Evolutionary conservation across 495 filamentous ascomycete species (phyloP).

Genomic region (Hapsidospora chrysogenum): DNA sequence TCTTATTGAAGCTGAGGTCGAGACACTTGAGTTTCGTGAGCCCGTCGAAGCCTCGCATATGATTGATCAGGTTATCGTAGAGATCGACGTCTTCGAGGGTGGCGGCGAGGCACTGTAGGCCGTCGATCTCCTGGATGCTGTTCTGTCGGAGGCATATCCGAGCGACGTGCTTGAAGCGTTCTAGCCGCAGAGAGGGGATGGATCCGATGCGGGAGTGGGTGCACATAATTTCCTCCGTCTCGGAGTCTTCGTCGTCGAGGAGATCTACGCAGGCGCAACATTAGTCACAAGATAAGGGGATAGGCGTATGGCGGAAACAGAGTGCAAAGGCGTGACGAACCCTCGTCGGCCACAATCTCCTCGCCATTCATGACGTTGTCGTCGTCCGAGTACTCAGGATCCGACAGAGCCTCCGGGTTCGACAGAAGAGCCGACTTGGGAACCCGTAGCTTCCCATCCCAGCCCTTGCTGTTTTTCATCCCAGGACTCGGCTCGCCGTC

Average conservation of each 20-base stretch:
- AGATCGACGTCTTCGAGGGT: slow-evolving; percentile 76
- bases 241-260: slow-evolving; percentile 31
- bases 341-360: slow-evolving; percentile 68
- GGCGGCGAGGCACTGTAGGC: slow-evolving; percentile 41
- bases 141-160: slow-evolving; percentile 92
- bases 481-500: slow-evolving; percentile 25
- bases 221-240: slow-evolving; percentile 70
- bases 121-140: slow-evolving; percentile 63
- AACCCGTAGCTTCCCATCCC: slow-evolving; percentile 81
- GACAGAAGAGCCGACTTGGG: slow-evolving; percentile 43
- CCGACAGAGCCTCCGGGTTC: slow-evolving; percentile 64
- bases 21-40: slow-evolving; percentile 59
- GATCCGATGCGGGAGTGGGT: slow-evolving; percentile 72
- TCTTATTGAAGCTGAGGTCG: slow-evolving; percentile 96
- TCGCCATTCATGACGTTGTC: slow-evolving; percentile 63
- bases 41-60: slow-evolving; percentile 68
- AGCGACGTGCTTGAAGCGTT: slow-evolving; percentile 62
- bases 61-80: slow-evolving; percentile 93
- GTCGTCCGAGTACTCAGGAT: slow-evolving; percentile 69
- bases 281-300: too few species aligned
- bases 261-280: slow-evolving; percentile 26
- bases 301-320: background rate
- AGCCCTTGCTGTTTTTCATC: slow-evolving; percentile 54
- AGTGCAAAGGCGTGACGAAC: slow-evolving; percentile 24
- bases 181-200: slow-evolving; percentile 59